Evolutionary conservation across 1,139 yeast genomes (phyloP).

Genomic region (Zygoascus hellenicus): DNA sequence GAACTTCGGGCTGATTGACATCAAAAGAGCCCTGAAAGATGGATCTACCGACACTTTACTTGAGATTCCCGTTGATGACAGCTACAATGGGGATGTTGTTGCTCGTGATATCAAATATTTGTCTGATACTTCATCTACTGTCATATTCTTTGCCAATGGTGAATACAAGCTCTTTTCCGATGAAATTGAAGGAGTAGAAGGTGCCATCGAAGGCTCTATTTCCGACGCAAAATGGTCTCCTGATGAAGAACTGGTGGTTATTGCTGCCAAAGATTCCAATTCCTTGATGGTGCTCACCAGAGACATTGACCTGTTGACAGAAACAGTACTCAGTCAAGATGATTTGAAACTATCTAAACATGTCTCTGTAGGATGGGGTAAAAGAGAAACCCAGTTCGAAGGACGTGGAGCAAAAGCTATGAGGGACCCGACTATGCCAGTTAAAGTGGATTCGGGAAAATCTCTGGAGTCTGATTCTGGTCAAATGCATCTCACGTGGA

Average conservation of each 20-base stretch:
- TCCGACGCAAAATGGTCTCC: conserved; percentile 80
- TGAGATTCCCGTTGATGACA: conserved; percentile 15
- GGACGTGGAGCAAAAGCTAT: conserved; percentile 78
- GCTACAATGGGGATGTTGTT: conserved; percentile 4
- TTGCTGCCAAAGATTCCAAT: conserved; percentile 44
- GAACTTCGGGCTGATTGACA: conserved; percentile 36
- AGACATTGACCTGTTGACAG: conserved; percentile 73
- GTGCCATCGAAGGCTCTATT: conserved; percentile 75
- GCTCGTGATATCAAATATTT: conserved; percentile 26
- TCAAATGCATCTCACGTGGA: conserved; percentile 63
- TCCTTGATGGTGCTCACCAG: conserved; percentile 68
- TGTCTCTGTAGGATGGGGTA: conserved; percentile 99
- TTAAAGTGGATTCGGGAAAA: conserved; percentile 61
- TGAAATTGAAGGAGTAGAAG: conserved; percentile 30
- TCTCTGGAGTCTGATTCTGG: conserved; percentile 49
- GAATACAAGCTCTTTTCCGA: conserved; percentile 34
- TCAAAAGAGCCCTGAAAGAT: conserved; percentile 8
- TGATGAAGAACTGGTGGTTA: conserved; percentile 77
- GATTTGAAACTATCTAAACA: conserved; percentile 75
- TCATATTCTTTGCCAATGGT: conserved; percentile 33
- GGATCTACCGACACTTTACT: conserved; percentile 5
- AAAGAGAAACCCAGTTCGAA: conserved; percentile 91
- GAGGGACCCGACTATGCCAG: conserved; percentile 90
- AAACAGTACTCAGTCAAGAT: conserved; percentile 49
- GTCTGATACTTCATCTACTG: conserved; percentile 27